A percentile compares a stretch with the other conserved stretches of the same genome.
Evolutionary conservation across 768 basidiomycete species (phyloP).

Genomic region (Rhodotorula graminis): DNA sequence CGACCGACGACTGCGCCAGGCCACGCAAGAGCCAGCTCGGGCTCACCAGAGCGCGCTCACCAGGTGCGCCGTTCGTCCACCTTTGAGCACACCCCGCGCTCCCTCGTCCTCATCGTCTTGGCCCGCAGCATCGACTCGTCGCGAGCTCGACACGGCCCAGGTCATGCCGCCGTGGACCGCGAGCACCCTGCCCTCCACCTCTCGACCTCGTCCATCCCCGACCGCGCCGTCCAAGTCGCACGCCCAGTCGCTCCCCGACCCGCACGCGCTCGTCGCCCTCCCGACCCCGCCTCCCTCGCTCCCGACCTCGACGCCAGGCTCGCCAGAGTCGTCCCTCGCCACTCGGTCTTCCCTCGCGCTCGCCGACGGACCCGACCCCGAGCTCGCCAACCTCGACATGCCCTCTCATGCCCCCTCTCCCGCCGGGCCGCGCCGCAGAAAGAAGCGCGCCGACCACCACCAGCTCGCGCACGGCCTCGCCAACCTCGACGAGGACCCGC

Average conservation of each 20-base stretch:
- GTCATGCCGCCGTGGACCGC: conserved; percentile 3
- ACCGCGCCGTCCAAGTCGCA: background rate
- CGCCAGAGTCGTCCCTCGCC: background rate
- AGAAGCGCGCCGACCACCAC: background rate
- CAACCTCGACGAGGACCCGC: background rate
- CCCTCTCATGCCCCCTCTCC: background rate
- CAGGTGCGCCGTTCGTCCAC: too few species aligned
- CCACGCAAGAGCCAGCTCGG: background rate
- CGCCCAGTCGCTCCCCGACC: background rate
- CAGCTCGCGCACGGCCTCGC: background rate
- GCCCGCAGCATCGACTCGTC: background rate
- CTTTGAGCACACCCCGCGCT: too few species aligned
- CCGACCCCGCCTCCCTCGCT: background rate
- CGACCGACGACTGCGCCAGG: background rate
- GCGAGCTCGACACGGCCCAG: too few species aligned
- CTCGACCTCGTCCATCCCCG: background rate
- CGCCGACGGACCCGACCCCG: background rate
- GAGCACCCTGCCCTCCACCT: background rate
- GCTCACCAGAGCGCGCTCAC: too few species aligned
- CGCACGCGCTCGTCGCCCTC: background rate
- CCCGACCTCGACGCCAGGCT: background rate
- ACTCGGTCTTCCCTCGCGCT: background rate
- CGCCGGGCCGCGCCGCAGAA: background rate
- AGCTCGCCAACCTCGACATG: background rate
- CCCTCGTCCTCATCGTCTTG: background rate